A percentile compares a stretch with the other conserved stretches of the same genome.
phyloP scores from a whole-genome alignment of 2,329 filamentous ascomycete genomes.

The Arthrobotrys pseudoclavata region DNA sequence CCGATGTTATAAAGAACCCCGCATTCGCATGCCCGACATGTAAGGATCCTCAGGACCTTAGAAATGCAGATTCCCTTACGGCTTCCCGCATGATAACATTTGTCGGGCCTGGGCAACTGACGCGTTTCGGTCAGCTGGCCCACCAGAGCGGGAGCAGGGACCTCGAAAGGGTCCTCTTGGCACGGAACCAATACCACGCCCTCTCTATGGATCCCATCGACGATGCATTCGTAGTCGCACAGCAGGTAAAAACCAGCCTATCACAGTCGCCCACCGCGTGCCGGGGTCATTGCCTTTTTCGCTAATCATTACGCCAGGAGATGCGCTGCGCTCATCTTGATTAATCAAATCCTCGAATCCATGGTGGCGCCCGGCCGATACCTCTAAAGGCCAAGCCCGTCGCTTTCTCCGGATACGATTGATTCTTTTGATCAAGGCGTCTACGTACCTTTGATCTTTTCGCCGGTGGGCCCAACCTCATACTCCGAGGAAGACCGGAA shows the following conservation, averaged over 20 bases:
- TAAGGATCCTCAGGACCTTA: slow-evolving; percentile 3
- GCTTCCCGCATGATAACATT: slow-evolving; percentile 36
- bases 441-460: slow-evolving; percentile 8
- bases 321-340: slow-evolving; percentile 38
- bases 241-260: slow-evolving; percentile 22
- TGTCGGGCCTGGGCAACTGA: slow-evolving; percentile 46
- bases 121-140: slow-evolving; percentile 47
- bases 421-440: slow-evolving; percentile 25
- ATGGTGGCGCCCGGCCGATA: slow-evolving; percentile 13
- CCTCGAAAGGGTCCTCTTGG: slow-evolving; percentile 29
- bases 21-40: background rate
- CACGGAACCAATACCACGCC: slow-evolving; percentile 25
- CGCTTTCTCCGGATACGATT: slow-evolving; percentile 27
- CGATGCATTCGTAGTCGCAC: slow-evolving; percentile 36
- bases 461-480: slow-evolving; percentile 11
- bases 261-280: slow-evolving; percentile 35
- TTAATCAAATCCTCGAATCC: slow-evolving; percentile 30
- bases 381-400: slow-evolving; percentile 23
- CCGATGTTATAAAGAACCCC: slow-evolving; percentile 31
- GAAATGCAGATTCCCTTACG: slow-evolving; percentile 17
- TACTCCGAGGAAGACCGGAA: slow-evolving; percentile 21
- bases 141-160: slow-evolving; percentile 20
- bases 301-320: slow-evolving; percentile 43
- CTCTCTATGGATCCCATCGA: slow-evolving; percentile 15
- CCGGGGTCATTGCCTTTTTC: slow-evolving; percentile 44